Percentiles rank a stretch among this genome's conserved stretches.
Evolutionary conservation across 2,329 filamentous ascomycete species (phyloP).

Genomic region (Sporothrix curviconia): DNA sequence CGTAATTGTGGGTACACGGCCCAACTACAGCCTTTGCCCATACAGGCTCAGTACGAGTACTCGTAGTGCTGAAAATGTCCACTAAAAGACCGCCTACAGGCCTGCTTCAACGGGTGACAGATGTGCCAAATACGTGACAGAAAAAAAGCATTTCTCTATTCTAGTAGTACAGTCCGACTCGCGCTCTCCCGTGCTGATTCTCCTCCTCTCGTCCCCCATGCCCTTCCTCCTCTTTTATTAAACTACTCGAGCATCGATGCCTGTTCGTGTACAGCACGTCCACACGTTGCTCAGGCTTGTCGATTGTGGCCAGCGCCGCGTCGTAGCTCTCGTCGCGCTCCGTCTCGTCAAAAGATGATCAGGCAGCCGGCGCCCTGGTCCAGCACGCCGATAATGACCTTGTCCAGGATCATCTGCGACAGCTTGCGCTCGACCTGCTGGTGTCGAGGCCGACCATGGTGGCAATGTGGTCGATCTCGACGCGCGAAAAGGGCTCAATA

Average conservation of each 20-base stretch:
- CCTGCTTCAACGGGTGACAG: too few species aligned
- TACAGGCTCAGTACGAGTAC: neutral
- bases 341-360: slow-evolving; percentile 93
- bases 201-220: neutral
- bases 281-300: slow-evolving; percentile 96
- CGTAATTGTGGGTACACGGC: neutral
- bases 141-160: slow-evolving; percentile 5
- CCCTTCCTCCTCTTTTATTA: neutral
- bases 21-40: neutral
- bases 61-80: too few species aligned
- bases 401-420: slow-evolving; percentile 98
- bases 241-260: slow-evolving; percentile 80
- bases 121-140: too few species aligned
- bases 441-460: slow-evolving; percentile 97
- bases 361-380: slow-evolving; percentile 97
- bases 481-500: slow-evolving; percentile 95
- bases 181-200: neutral
- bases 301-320: slow-evolving; percentile 86
- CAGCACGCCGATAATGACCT: slow-evolving; percentile 94
- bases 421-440: slow-evolving; percentile 97
- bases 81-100: too few species aligned
- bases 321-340: slow-evolving; percentile 92
- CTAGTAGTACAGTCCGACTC: slow-evolving; percentile 9
- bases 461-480: slow-evolving; percentile 94
- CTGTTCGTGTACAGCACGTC: slow-evolving; percentile 98